Base-by-base conservation (phyloP, 257 asterid species). In the Primulina eburnea region DNA sequence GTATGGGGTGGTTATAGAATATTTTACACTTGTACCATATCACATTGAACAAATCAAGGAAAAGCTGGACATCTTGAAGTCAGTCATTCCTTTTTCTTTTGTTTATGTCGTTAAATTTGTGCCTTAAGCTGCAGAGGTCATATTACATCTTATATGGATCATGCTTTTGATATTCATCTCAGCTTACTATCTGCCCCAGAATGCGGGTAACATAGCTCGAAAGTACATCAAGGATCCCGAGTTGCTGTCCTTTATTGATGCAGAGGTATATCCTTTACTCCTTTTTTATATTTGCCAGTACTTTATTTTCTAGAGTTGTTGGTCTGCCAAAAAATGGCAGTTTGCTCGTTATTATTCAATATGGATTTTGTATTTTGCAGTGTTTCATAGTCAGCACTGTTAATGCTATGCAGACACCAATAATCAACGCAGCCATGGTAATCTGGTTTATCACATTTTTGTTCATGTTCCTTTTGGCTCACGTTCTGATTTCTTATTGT, bases 341-440 rank as follows among this genome's bases (percentile, higher is more conserved):
- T 75, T 60, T 60, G 21, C 21, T 9, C 5, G 24, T 40, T 57
- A 30, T 72, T 64, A 24, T 69, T 62, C 50, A 50, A 28, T 70
- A 67, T 34, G 64, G 56, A 34, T 56, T 56, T 35, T 8, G 71
- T 59, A 66, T 78, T 68, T 43, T 43, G 70, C 91, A 94, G 99
- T 91, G 99, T 85, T 94, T 91, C 81, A 94, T 94, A n/a, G 97
- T 94, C 77, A 94, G 99, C 84, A 91, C 97, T 1, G 96, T 94
- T 62, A 94, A 89, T 52, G 91, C 96, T 69, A 71, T 82, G 82
- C 87, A 87, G 76, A 94, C 99, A n/a, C 97, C 99, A 18, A 91
- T 91, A 92, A 94, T 94, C 78, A 94, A 91, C 65, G 99, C 99
- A 79, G 80, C 95, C 93, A 94, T 94, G 99, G 97, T 91, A 89